Conservation (phyloP, 2,329 filamentous ascomycete genomes). For the Ophiocordyceps camponoti-leonardi region DNA sequence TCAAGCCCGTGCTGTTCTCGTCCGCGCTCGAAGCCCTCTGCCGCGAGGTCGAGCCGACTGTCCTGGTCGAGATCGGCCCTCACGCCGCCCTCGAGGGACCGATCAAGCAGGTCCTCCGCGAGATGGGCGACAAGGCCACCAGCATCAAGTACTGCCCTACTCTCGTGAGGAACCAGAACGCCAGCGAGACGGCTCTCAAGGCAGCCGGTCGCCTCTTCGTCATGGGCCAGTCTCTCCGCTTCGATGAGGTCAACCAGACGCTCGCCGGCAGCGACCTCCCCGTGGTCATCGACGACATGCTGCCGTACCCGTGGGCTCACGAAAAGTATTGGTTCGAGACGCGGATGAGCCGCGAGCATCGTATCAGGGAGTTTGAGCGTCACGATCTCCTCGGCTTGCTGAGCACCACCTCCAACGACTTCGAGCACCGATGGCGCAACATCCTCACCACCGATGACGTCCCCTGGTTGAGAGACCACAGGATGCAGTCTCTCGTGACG, state of each 20-base stretch:
- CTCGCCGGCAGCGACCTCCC: not conserved
- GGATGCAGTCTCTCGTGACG: conserved; percentile 36
- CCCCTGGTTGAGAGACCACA: conserved; percentile 41
- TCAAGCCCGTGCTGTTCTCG: conserved; percentile 25
- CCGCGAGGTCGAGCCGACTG: conserved; percentile 8
- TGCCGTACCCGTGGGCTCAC: conserved; percentile 30
- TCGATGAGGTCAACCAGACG: conserved; percentile 26
- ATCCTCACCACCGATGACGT: conserved; percentile 27
- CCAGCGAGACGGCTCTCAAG: conserved; percentile 25
- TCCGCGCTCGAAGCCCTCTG: conserved; percentile 14
- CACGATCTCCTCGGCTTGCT: conserved; percentile 29
- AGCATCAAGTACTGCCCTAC: conserved; percentile 25
- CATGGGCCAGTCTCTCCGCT: conserved; percentile 25
- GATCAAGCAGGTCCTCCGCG: conserved; percentile 30
- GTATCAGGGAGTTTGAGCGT: conserved; percentile 19
- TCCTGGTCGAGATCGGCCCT: conserved; percentile 28
- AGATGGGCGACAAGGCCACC: conserved; percentile 20
- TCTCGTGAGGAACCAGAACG: conserved; percentile 34
- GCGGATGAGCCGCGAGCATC: conserved; percentile 22
- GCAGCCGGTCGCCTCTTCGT: conserved; percentile 25
- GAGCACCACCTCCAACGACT: conserved; percentile 24
- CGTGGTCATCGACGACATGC: conserved; percentile 23
- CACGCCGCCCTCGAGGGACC: conserved; percentile 31
- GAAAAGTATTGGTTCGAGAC: conserved; percentile 30
- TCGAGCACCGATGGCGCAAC: conserved; percentile 31